Base-by-base conservation (phyloP, 805 yeast genomes). In the Priceomyces melissophilus region DNA sequence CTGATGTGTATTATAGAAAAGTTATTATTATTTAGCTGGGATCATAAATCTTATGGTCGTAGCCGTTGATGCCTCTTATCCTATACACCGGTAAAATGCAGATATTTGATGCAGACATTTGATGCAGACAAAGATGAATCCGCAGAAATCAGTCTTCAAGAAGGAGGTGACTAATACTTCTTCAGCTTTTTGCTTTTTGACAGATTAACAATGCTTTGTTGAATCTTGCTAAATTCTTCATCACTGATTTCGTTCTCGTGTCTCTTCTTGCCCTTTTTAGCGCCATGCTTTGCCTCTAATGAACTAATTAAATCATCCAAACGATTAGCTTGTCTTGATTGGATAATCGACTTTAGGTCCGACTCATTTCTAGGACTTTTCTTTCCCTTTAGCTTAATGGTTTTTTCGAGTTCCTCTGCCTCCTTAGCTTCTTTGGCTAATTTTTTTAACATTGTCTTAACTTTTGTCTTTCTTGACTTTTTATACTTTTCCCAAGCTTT, bases 371-470 rank as follows among this genome's bases (percentile, higher is more conserved):
- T 60, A 4, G 54, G 41, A 15, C 47, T 53, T 35, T 54, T 34
- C 38, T 54, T 66, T 10, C 50, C 72, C 55, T 57, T 61, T 54
- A 56, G 60, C 33, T 65, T 63, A 15, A 67, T 49, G 47, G 63
- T 60, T 44, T 64, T 56, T 47, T 72, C 70, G 47, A 75, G 55
- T 45, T 65, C 67, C 43, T 73, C 78, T 0, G 86, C 87, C 53
- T 82, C 82, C 44, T 71, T 70, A 2, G 88, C 83, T 51, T 84
- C 89, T 45, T 75, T 79, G 10, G 79, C 81, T 45, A 78, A 66
- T 36, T 67, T 62, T 42, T 78, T 75, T 38, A 68, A 50, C 51
- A 77, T 71, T 49, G 72, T 75, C 49, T 65, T 67, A 30, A 78
- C 75, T 49, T 67, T 66, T 10, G 72, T 59, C 35, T 65, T 61